phyloP scores from a whole-genome alignment of 2,329 filamentous ascomycete species.

The Sordariomycetes sp. region DNA sequence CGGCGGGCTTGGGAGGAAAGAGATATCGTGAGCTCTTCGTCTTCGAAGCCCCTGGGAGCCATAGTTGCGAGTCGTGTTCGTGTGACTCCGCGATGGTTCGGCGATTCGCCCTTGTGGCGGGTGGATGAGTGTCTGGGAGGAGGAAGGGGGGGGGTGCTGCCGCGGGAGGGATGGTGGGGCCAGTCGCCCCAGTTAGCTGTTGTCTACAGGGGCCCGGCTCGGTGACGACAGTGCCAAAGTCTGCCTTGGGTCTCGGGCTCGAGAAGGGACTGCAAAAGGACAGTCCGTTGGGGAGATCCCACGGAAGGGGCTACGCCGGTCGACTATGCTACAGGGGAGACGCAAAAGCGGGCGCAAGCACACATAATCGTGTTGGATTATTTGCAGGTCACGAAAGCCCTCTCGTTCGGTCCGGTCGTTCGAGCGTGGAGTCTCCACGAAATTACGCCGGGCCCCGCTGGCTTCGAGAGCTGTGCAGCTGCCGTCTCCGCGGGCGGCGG shows the following conservation, averaged over 20 bases:
- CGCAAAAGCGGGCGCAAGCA: background rate
- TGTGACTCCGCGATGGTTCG: background rate
- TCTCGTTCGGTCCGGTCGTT: background rate
- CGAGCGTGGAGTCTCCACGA: background rate
- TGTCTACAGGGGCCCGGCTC: background rate
- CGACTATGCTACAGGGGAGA: background rate
- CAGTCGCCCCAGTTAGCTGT: background rate
- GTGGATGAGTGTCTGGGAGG: background rate
- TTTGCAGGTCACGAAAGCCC: background rate
- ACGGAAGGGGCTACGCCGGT: background rate
- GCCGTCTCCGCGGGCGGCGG: background rate
- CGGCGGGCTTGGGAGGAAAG: slow-evolving; percentile 53
- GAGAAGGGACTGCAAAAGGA: too few relatives aligned
- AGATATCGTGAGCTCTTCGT: slow-evolving; percentile 73
- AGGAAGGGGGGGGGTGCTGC: background rate
- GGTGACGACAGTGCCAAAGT: background rate
- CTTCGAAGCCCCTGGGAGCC: slow-evolving; percentile 51
- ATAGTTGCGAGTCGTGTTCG: slow-evolving; percentile 16
- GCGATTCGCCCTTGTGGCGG: background rate
- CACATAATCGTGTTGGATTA: background rate
- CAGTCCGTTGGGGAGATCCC: background rate
- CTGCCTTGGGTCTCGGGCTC: background rate
- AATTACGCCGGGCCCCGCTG: background rate
- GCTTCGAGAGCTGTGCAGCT: background rate
- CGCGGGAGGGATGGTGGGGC: background rate